Conservation (phyloP, 371 early-diverging fungal species). For the Haplosporangium sp. region DNA sequence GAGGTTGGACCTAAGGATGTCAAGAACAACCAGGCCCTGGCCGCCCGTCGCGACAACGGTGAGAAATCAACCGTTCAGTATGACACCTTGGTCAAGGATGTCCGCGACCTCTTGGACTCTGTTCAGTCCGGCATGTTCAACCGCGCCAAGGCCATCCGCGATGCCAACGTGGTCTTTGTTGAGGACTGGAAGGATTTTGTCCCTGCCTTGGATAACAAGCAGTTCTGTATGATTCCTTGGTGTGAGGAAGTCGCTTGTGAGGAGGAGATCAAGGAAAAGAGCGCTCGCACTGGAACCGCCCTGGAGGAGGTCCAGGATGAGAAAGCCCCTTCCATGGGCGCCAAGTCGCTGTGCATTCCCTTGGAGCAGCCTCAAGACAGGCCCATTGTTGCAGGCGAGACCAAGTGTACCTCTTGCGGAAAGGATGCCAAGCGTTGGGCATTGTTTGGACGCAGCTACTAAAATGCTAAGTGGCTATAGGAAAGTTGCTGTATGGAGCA, state of each 20-base stretch:
- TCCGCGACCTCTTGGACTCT: conserved; percentile 77
- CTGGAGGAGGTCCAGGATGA: conserved; percentile 90
- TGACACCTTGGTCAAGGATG: conserved; percentile 67
- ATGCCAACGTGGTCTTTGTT: conserved; percentile 82
- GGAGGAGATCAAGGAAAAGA: conserved; percentile 95
- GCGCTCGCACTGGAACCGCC: conserved; percentile 74
- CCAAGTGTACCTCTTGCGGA: conserved; percentile 89
- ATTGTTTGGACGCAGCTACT: conserved; percentile 95
- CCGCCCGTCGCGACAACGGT: conserved; percentile 92
- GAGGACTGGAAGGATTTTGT: conserved; percentile 95
- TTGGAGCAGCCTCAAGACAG: conserved; percentile 88
- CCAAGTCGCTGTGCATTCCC: conserved; percentile 99
- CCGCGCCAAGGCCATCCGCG: conserved; percentile 86
- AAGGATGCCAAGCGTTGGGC: conserved; percentile 85
- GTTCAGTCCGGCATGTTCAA: conserved; percentile 96
- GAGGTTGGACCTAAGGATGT: conserved; percentile 99
- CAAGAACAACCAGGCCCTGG: conserved; percentile 80
- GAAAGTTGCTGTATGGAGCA: too few species aligned
- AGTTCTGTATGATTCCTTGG: conserved; percentile 95
- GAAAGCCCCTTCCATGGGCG: conserved; percentile 98
- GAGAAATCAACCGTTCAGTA: conserved; percentile 76
- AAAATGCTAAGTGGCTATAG: conserved; percentile 20
- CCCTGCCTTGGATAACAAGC: conserved; percentile 89
- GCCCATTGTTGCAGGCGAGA: conserved; percentile 79
- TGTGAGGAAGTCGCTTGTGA: conserved; percentile 96